Evolutionary conservation across 306 rosid species (phyloP).

Genomic region (Delonix regia): DNA sequence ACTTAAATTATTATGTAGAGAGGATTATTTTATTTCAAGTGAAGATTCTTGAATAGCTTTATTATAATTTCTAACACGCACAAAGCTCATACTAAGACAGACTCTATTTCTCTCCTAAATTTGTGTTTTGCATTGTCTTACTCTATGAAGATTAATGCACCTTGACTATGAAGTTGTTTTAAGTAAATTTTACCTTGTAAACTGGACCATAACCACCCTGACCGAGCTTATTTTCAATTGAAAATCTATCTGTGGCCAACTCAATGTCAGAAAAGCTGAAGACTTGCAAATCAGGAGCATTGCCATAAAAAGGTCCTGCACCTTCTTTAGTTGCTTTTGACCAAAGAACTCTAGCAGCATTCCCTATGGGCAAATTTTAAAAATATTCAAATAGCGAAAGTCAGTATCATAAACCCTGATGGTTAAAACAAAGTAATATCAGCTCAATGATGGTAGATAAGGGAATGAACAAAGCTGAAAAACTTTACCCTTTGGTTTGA

Average conservation of each 20-base stretch:
- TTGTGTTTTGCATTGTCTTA: neutral
- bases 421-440: neutral
- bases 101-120: neutral
- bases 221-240: slow-evolving; percentile 55
- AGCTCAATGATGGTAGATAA: neutral
- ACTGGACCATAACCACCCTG: slow-evolving; percentile 64
- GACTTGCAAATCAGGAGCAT: slow-evolving; percentile 38
- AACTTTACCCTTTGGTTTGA: slow-evolving; percentile 17
- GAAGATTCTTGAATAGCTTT: neutral
- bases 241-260: too few relatives aligned
- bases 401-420: neutral
- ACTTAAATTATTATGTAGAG: too few relatives aligned
- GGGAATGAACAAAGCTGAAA: neutral
- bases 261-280: slow-evolving; percentile 34
- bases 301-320: slow-evolving; percentile 29
- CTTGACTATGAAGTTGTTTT: neutral
- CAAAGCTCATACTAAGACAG: neutral
- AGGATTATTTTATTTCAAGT: too few relatives aligned
- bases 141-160: neutral
- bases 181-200: slow-evolving; percentile 40
- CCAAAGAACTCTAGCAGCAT: neutral
- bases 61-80: neutral
- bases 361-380: neutral
- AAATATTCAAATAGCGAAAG: too few relatives aligned
- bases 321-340: neutral